Evolutionary conservation across 768 basidiomycete species (phyloP).

Genomic region (Amanita pallidorosea): DNA sequence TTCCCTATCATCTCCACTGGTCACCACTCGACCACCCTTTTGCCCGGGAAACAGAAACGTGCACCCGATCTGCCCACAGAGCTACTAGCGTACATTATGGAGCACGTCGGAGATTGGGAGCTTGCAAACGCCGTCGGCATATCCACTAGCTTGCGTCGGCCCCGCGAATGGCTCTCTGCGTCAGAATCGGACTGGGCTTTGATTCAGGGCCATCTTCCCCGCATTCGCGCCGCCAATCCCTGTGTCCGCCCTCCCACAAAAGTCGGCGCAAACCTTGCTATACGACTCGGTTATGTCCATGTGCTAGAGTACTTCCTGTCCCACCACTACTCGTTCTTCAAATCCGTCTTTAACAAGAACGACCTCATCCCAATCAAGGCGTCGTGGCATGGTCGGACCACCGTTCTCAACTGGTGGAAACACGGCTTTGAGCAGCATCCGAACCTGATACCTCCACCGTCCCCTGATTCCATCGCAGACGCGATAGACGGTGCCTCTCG

Average conservation of each 20-base stretch:
- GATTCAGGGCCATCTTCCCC: slow-evolving; percentile 48
- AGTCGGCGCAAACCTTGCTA: slow-evolving; percentile 52
- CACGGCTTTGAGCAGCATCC: slow-evolving; percentile 50
- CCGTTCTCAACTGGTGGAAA: slow-evolving; percentile 79
- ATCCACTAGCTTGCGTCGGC: slow-evolving; percentile 55
- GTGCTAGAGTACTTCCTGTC: slow-evolving; percentile 67
- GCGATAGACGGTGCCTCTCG: slow-evolving; percentile 75
- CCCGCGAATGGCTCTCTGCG: slow-evolving; percentile 64
- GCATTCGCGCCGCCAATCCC: slow-evolving; percentile 52
- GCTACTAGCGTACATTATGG: slow-evolving; percentile 66
- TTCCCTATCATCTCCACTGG: slow-evolving; percentile 29
- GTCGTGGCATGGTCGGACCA: slow-evolving; percentile 59
- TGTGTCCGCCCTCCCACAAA: slow-evolving; percentile 50
- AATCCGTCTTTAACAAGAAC: slow-evolving; percentile 44
- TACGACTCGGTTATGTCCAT: slow-evolving; percentile 68
- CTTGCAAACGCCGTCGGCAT: slow-evolving; percentile 68
- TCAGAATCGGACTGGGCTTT: slow-evolving; percentile 62
- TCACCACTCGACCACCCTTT: slow-evolving; percentile 15
- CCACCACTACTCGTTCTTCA: slow-evolving; percentile 54
- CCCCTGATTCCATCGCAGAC: slow-evolving; percentile 44
- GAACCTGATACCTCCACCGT: slow-evolving; percentile 46
- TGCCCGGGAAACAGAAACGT: slow-evolving; percentile 14
- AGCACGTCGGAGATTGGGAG: slow-evolving; percentile 78
- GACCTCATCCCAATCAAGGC: slow-evolving; percentile 72
- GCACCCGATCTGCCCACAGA: slow-evolving; percentile 64